Evolutionary conservation across 2,329 filamentous ascomycete genomes (phyloP).

Genomic region (Mollisia scopiformis): DNA sequence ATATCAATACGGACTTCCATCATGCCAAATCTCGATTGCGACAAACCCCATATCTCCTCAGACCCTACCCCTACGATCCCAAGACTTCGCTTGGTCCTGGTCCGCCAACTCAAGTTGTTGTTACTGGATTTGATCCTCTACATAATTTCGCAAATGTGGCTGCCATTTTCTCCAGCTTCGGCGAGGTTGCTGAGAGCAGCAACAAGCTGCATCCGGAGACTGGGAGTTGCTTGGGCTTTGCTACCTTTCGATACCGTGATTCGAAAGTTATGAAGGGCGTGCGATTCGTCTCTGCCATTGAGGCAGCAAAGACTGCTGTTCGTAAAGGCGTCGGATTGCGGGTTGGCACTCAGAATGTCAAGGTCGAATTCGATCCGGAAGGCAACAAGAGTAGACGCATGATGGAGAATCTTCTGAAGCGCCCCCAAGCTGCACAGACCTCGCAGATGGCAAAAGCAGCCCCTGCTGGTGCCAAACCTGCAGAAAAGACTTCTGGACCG

Average conservation of each 20-base stretch:
- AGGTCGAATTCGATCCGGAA: conserved; percentile 87
- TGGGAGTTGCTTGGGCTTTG: conserved; percentile 91
- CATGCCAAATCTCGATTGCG: conserved; percentile 72
- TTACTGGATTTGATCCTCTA: conserved; percentile 94
- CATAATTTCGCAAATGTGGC: conserved; percentile 78
- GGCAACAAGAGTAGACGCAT: conserved; percentile 80
- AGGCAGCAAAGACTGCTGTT: conserved; percentile 81
- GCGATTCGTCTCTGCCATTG: conserved; percentile 67
- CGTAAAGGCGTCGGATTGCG: conserved; percentile 76
- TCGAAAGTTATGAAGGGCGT: conserved; percentile 44
- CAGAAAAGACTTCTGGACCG: conserved; percentile 58
- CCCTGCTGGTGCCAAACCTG: conserved; percentile 35
- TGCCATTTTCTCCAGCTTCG: conserved; percentile 77
- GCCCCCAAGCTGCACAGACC: conserved; percentile 49
- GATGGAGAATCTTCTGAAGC: conserved; percentile 74
- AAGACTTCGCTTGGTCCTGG: conserved; percentile 86
- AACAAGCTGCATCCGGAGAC: conserved; percentile 96
- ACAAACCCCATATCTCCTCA: conserved; percentile 76
- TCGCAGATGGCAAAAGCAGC: conserved; percentile 30
- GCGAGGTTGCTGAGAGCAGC: conserved; percentile 86
- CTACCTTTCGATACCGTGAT: conserved; percentile 87
- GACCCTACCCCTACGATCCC: conserved; percentile 79
- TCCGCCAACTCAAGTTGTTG: conserved; percentile 87
- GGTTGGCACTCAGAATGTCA: conserved; percentile 76
- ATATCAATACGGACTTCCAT: conserved; percentile 71